Percentiles rank a stretch among this genome's conserved stretches.
Evolutionary conservation across 805 yeast genomes (phyloP).

Genomic region (Candida nanaspora): DNA sequence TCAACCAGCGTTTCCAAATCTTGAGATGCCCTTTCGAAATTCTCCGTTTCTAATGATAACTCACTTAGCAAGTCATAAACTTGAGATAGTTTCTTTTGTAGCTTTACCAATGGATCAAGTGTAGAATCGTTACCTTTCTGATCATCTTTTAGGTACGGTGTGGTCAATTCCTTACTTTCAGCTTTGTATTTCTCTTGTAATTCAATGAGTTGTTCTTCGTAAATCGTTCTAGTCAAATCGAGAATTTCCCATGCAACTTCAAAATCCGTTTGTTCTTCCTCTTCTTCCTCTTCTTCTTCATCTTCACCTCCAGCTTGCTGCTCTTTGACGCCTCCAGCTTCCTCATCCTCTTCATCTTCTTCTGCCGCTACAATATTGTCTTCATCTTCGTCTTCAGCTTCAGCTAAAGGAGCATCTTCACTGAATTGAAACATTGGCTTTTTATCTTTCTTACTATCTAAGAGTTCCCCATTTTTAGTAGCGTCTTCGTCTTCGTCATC

Average conservation of each 20-base stretch:
- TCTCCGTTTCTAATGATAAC: constrained; percentile 83
- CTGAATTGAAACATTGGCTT: constrained; percentile 26
- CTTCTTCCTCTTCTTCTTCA: constrained; percentile 18
- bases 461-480: constrained; percentile 10
- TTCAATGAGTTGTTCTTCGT: constrained; percentile 36
- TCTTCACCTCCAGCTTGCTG: constrained; percentile 12
- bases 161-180: constrained; percentile 1
- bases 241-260: constrained; percentile 85
- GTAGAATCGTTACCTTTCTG: constrained; percentile 16
- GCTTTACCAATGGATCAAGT: constrained; percentile 24
- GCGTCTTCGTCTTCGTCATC: constrained; percentile 19
- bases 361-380: constrained; percentile 19
- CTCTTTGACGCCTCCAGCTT: constrained; percentile 17
- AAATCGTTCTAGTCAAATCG: constrained; percentile 68
- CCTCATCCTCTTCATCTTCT: constrained; percentile 18
- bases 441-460: constrained; percentile 13
- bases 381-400: constrained; percentile 27
- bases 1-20: constrained; percentile 58
- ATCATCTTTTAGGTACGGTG: constrained; percentile 15
- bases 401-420: constrained; percentile 31
- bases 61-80: constrained; percentile 81
- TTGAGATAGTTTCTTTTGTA: constrained; percentile 56
- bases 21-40: constrained; percentile 67
- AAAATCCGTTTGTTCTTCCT: constrained; percentile 60
- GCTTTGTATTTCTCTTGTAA: constrained; percentile 4